Conservation (phyloP, 441 rosid genomes). For the Dalechampia spathulata region DNA sequence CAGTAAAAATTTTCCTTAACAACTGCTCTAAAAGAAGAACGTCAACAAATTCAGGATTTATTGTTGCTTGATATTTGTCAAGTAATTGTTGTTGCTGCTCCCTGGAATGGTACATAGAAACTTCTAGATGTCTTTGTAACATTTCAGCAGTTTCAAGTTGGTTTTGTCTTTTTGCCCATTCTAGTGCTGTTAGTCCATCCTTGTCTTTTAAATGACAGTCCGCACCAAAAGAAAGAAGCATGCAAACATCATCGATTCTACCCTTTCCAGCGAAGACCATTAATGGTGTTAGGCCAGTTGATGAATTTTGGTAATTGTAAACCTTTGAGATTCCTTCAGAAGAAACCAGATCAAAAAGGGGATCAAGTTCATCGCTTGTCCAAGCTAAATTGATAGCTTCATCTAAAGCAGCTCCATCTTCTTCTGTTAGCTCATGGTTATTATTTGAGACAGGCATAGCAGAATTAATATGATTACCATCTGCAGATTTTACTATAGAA, state of each 20-base stretch:
- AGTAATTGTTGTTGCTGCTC: conserved; percentile 53
- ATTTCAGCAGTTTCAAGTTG: conserved; percentile 64
- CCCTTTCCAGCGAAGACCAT: conserved; percentile 95
- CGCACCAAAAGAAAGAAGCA: conserved; percentile 77
- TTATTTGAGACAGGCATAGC: conserved; percentile 26
- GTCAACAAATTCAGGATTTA: conserved; percentile 67
- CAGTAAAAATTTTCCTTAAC: conserved; percentile 61
- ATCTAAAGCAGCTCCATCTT: conserved; percentile 64
- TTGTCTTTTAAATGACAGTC: conserved; percentile 54
- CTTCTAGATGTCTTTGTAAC: conserved; percentile 41
- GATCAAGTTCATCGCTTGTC: conserved; percentile 76
- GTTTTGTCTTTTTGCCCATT: conserved; percentile 60
- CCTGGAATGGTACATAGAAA: conserved; percentile 21
- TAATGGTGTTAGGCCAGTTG: conserved; percentile 64
- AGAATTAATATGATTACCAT: conserved; percentile 53
- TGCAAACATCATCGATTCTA: conserved; percentile 71
- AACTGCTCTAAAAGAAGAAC: conserved; percentile 68
- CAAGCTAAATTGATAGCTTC: conserved; percentile 85
- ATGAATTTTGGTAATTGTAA: conserved; percentile 70
- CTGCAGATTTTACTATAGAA: conserved; percentile 52
- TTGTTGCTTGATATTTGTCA: conserved; percentile 55
- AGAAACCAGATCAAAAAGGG: conserved; percentile 69
- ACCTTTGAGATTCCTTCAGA: conserved; percentile 45
- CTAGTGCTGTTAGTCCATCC: conserved; percentile 61
- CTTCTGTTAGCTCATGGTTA: conserved; percentile 49